Conservation (phyloP, 257 asterid species). For the Solanum corneliomulleri region DNA sequence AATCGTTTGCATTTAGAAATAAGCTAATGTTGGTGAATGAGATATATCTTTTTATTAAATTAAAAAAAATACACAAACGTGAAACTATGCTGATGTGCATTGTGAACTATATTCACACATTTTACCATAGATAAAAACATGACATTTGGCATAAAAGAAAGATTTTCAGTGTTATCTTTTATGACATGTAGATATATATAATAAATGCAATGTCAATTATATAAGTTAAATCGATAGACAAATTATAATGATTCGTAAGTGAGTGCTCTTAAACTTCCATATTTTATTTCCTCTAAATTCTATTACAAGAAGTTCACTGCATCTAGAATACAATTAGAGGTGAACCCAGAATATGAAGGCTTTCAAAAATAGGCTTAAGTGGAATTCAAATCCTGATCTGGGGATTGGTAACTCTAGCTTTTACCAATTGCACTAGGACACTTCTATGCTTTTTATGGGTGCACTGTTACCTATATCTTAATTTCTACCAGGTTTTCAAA, state of each 20-base stretch:
- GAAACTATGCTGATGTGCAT: background rate
- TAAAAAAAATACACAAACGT: background rate
- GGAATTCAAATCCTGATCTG: too few relatives aligned
- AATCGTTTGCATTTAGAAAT: background rate
- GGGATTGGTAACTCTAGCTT: too few relatives aligned
- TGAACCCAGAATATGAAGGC: too few relatives aligned
- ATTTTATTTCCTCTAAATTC: background rate
- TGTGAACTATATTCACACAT: background rate
- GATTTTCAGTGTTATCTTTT: background rate
- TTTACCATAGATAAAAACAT: background rate
- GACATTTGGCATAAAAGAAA: background rate
- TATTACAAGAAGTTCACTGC: background rate
- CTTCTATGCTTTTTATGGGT: too few relatives aligned
- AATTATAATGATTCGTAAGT: background rate
- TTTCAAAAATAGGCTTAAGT: too few relatives aligned
- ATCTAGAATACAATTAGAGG: background rate
- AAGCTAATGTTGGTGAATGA: background rate
- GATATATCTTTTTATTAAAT: background rate
- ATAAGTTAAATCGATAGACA: background rate
- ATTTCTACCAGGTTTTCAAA: too few relatives aligned
- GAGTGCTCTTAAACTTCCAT: background rate
- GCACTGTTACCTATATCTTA: too few relatives aligned
- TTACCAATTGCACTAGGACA: too few relatives aligned
- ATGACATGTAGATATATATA: background rate
- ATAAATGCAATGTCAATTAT: accelerated